Base-by-base conservation (phyloP, 1,139 yeast species). In the Suhomyces kunorum region DNA sequence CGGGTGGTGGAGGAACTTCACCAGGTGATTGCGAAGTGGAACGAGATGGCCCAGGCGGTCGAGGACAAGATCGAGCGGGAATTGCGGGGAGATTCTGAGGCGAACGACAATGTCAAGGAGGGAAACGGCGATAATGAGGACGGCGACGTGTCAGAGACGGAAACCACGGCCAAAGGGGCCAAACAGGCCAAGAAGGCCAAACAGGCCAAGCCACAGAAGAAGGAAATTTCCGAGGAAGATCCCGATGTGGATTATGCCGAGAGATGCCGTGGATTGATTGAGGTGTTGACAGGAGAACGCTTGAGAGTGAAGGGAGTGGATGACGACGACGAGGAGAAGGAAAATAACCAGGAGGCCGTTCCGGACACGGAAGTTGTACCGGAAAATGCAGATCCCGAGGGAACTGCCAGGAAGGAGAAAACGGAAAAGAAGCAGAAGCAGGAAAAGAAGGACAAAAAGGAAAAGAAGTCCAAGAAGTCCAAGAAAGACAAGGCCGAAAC, bases 1-100 rank as follows among this genome's bases (percentile, higher is more conserved):
- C 68, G 95, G 47, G 60, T 87, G 13, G 62, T 76, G 8, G 75
- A 67, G 4, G 81, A 78, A 12, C 74, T 84, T 55, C 64, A 61
- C 43, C 64, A 54, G 8, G 72, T 76, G 4, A 64, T 82, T 13
- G 59, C 58, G 1, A 61, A 66, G 36, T 86, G 94, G 92, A 85
- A 84, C 49, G 61, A 58, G 20, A 61, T 69, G 42, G 75, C 76
- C 16, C 64, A 58, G 34, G 63, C 62, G 16, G 73, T 72, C 9
- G 74, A 74, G 39, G 61, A 53, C 28, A 66, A 59, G 39, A 56
- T 72, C 19, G 68, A 68, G 41, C 59, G 61, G 42, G 67, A 69
- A 45, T 48, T 74, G 36, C 43, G 17, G 42, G 48, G 42, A 31
- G 34, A 34, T 4, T 9, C 24, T 9, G 49, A 46, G 14, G 40